phyloP scores from a whole-genome alignment of 73 alveolate species.

The Paramecium sonneborni region DNA sequence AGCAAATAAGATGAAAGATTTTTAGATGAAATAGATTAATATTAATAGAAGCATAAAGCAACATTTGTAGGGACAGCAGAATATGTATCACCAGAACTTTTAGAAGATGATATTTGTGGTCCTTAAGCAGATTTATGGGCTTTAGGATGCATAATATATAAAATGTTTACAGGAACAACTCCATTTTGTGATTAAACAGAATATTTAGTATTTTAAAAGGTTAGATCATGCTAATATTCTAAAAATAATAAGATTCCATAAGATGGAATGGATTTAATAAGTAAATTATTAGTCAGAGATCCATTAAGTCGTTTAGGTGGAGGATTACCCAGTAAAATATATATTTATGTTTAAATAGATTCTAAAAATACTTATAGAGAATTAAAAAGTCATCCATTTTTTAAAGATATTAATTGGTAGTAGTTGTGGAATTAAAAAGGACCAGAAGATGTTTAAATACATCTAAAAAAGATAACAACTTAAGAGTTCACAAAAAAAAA shows the following conservation, averaged over 20 bases:
- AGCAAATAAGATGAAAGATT: neutral
- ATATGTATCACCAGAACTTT: slow-evolving; percentile 70
- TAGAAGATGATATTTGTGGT: slow-evolving; percentile 81
- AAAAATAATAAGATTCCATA: slow-evolving; percentile 76
- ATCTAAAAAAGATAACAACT: neutral
- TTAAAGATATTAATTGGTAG: slow-evolving; percentile 60
- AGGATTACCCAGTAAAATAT: slow-evolving; percentile 65
- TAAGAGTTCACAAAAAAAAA: neutral
- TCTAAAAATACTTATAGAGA: slow-evolving; percentile 52
- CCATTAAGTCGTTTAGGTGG: slow-evolving; percentile 82
- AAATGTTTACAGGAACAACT: slow-evolving; percentile 85
- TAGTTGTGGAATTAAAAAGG: slow-evolving; percentile 28
- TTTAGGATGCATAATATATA: slow-evolving; percentile 82
- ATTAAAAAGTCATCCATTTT: slow-evolving; percentile 55
- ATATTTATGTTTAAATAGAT: slow-evolving; percentile 74
- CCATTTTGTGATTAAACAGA: slow-evolving; percentile 88
- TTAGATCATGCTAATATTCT: slow-evolving; percentile 72
- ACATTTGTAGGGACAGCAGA: slow-evolving; percentile 66
- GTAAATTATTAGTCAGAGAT: slow-evolving; percentile 68
- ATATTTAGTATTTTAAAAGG: slow-evolving; percentile 79
- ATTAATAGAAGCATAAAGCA: neutral
- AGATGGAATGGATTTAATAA: slow-evolving; percentile 87
- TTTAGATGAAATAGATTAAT: neutral
- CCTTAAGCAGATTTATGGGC: slow-evolving; percentile 73
- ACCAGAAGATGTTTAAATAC: slow-evolving; percentile 1